phyloP scores from a whole-genome alignment of 495 filamentous ascomycete genomes.

The Ascodesmis nigricans region DNA sequence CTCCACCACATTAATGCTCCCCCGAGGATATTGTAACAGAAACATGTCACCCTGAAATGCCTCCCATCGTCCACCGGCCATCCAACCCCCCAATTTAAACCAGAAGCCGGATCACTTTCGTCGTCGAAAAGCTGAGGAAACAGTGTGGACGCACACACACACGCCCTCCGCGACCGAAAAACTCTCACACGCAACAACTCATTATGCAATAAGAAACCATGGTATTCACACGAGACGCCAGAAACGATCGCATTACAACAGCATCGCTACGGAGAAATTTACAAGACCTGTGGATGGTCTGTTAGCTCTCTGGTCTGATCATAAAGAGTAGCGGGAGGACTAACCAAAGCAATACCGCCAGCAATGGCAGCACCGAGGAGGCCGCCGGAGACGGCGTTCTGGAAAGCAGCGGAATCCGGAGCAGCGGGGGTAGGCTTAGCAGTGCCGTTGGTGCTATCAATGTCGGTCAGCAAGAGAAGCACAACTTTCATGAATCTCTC shows the following conservation, averaged over 20 bases:
- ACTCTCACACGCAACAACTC: slow-evolving; percentile 1
- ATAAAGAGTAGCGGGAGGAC: neutral
- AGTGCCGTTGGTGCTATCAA: slow-evolving; percentile 8
- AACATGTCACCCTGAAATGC: too few relatives aligned
- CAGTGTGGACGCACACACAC: too few relatives aligned
- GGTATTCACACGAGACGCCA: slow-evolving; percentile 16
- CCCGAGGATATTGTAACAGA: too few relatives aligned
- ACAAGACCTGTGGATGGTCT: slow-evolving; percentile 13
- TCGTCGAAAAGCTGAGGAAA: too few relatives aligned
- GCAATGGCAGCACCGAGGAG: slow-evolving; percentile 19
- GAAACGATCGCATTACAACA: slow-evolving; percentile 15
- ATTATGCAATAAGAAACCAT: too few relatives aligned
- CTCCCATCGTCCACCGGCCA: slow-evolving; percentile 9
- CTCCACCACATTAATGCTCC: too few relatives aligned
- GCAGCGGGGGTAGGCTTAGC: slow-evolving; percentile 3
- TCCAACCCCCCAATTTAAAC: slow-evolving; percentile 2
- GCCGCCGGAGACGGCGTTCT: slow-evolving; percentile 20
- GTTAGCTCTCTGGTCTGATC: slow-evolving; percentile 2
- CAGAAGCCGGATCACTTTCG: too few relatives aligned
- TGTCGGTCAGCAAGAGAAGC: neutral
- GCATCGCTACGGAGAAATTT: slow-evolving; percentile 14
- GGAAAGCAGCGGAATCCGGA: slow-evolving; percentile 8
- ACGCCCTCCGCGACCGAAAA: slow-evolving; percentile 1
- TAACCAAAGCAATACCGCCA: slow-evolving; percentile 20
- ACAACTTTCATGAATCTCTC: neutral